Conservation (phyloP, 768 basidiomycete species). For the Hortiboletus flavorubellus region DNA sequence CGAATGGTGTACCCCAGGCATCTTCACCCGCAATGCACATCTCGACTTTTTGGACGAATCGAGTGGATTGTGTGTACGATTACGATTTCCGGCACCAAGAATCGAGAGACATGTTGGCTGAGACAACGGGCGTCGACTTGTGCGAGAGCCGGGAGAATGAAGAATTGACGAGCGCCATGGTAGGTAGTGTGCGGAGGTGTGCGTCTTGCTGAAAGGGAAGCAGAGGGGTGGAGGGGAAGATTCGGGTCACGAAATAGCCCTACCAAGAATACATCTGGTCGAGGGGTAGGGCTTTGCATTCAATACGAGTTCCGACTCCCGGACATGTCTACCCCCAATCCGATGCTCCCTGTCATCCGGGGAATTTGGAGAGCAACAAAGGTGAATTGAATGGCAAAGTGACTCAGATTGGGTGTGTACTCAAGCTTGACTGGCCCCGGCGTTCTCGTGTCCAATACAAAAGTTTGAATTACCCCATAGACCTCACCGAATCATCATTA, state of each 20-base stretch:
- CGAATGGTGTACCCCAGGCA: neutral
- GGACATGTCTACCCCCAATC: neutral
- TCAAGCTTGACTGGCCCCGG: neutral
- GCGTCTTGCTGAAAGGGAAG: neutral
- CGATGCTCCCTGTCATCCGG: neutral
- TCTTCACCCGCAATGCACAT: conserved; percentile 11
- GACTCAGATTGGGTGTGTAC: neutral
- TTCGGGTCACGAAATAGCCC: too few relatives aligned
- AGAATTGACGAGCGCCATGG: conserved; percentile 1
- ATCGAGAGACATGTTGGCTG: conserved; percentile 2
- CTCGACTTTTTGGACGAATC: conserved; percentile 11
- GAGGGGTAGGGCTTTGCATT: neutral
- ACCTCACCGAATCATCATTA: neutral
- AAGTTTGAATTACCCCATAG: neutral
- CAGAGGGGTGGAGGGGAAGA: too few relatives aligned
- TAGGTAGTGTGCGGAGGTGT: neutral
- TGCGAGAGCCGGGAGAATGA: neutral
- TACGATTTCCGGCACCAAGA: neutral
- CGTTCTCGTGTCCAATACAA: neutral
- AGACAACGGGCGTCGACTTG: conserved; percentile 2
- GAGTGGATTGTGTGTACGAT: neutral
- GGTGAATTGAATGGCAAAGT: neutral
- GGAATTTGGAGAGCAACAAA: neutral
- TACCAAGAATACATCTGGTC: neutral
- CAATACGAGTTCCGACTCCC: neutral